Conservation (phyloP, 2,329 filamentous ascomycete genomes). For the Colletotrichum sojae region DNA sequence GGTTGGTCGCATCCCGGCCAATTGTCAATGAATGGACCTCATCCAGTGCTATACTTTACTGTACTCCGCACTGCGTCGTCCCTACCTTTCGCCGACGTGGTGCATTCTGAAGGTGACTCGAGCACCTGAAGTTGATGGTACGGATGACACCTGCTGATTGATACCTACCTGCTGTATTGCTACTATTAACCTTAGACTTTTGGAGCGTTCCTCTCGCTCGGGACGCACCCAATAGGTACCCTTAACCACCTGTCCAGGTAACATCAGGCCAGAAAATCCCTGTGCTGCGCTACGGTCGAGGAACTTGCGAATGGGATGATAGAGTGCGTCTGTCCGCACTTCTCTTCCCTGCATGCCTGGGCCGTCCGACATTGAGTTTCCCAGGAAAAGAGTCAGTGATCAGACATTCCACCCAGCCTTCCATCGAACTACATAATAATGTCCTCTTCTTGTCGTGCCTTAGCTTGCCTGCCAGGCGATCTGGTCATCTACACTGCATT, state of each 20-base stretch:
- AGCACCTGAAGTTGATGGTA: too few relatives aligned
- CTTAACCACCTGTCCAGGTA: slow-evolving; percentile 7
- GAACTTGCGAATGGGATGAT: neutral
- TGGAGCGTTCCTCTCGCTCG: slow-evolving; percentile 32
- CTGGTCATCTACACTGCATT: neutral
- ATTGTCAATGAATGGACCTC: too few relatives aligned
- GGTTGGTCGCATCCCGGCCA: too few relatives aligned
- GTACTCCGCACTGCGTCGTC: slow-evolving; percentile 9
- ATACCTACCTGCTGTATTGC: neutral
- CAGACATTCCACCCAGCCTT: slow-evolving; percentile 30
- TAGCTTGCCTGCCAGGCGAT: neutral
- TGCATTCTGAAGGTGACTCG: neutral
- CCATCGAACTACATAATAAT: slow-evolving; percentile 1
- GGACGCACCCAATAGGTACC: slow-evolving; percentile 21
- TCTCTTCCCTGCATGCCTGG: neutral
- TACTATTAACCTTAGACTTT: slow-evolving; percentile 12
- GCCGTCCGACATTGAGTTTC: slow-evolving; percentile 1
- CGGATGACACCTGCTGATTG: too few relatives aligned
- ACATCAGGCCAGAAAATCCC: slow-evolving; percentile 27
- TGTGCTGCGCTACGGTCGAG: slow-evolving; percentile 6
- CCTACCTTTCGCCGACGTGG: neutral
- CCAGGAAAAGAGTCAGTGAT: slow-evolving; percentile 23
- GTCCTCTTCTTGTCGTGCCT: neutral
- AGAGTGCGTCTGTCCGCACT: slow-evolving; percentile 8
- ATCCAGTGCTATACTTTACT: neutral